Base-by-base conservation (phyloP, 2,329 filamentous ascomycete species). In the Xylaria sp. region DNA sequence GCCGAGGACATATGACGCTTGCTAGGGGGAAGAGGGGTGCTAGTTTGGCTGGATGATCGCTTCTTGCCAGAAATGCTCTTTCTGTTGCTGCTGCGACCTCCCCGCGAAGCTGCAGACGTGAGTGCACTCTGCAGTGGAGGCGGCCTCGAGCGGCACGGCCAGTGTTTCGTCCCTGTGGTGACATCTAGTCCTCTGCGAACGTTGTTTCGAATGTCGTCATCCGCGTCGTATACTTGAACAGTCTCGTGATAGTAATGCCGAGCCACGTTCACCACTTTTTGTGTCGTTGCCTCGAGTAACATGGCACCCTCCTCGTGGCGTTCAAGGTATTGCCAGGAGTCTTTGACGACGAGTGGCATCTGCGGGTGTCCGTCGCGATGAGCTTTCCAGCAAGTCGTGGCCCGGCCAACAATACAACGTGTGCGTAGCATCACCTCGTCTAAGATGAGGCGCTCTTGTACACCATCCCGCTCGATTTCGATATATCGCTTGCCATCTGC, bases 211-310 rank as follows among this genome's bases (percentile, higher is more conserved):
- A 82, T 72, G 68, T 82, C 75, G 70, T 84, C 78, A 65, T 78
- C 75, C 51, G 59, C 66, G 32, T 71, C 73, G 42, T 68, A 59
- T 17, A 84, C 64, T 42, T 71, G 71, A 59, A 84, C 80, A 34
- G 78, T 84, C 70, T 82, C 76, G 69, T 83, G 77, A 70, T 82
- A 69, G 75, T 82, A 84, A 67, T 84, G 80, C 64, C 79, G 75
- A 42, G 80, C 79, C 19, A 84, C 74, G 56, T 84, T 81, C 0
- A 78, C 62, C 4, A 82, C 79, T 0, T 69, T 74, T 70, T 79
- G 78, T 3, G 73, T 48, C 9, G 77, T 82, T 42, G 78, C 81
- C 65, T 82, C 75, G 9, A 60, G 56, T 4, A 85, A 67, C 39
- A 85, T 64, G 17, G 79, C 69, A 48, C 82, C 81, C 72, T 85